phyloP scores from a whole-genome alignment of 2,329 filamentous ascomycete genomes.

The Penicillium sp. region DNA sequence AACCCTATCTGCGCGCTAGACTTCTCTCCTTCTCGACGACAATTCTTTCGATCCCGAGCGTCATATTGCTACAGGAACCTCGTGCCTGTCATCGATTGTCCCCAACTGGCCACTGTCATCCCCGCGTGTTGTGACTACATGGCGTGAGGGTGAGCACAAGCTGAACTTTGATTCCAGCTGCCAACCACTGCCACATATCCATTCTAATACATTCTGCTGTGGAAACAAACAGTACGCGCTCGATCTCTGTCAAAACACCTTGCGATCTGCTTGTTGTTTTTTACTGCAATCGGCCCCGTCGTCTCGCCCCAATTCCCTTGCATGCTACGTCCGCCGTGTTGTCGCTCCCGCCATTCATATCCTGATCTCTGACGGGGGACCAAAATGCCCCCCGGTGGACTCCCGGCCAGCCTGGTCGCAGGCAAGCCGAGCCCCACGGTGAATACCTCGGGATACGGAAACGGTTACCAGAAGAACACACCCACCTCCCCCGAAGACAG shows the following conservation, averaged over 20 bases:
- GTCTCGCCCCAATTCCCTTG: slow-evolving; percentile 9
- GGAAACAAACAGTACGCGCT: neutral
- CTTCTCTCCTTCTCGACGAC: slow-evolving; percentile 1
- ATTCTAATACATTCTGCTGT: slow-evolving; percentile 3
- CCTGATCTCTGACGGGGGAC: slow-evolving; percentile 22
- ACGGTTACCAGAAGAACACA: slow-evolving; percentile 36
- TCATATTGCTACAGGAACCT: neutral
- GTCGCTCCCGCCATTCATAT: slow-evolving; percentile 6
- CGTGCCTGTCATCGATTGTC: slow-evolving; percentile 1
- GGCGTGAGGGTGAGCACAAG: slow-evolving; percentile 20
- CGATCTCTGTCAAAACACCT: neutral
- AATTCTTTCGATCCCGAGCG: slow-evolving; percentile 1
- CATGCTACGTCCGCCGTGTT: slow-evolving; percentile 16
- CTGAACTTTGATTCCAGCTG: neutral
- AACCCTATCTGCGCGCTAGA: slow-evolving; percentile 11
- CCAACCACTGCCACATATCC: neutral
- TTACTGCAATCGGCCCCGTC: neutral
- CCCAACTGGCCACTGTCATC: neutral
- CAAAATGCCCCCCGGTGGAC: slow-evolving; percentile 43
- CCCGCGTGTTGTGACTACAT: slow-evolving; percentile 17
- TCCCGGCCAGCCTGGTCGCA: slow-evolving; percentile 42
- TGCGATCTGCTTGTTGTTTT: neutral
- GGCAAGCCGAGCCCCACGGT: slow-evolving; percentile 39
- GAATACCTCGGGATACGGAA: slow-evolving; percentile 35
- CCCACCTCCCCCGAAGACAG: slow-evolving; percentile 40